Conservation (phyloP, 352 stramenopile species). For the Peronosclerospora sorghi region DNA sequence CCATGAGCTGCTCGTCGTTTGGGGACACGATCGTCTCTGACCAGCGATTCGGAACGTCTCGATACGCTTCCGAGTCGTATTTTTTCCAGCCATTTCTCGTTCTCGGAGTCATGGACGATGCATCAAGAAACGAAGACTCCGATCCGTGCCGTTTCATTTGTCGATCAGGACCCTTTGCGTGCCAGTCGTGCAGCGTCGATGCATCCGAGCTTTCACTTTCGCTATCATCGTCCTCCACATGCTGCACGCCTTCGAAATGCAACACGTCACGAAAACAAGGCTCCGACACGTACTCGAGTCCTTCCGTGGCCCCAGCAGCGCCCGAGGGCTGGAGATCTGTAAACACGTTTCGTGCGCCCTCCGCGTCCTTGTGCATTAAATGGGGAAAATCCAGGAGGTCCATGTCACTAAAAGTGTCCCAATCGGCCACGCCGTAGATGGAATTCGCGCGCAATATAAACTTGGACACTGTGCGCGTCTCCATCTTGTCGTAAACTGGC, state of each 20-base stretch:
- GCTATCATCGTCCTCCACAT: conserved; percentile 21
- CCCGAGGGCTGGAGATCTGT: conserved; percentile 31
- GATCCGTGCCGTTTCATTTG: too few species aligned
- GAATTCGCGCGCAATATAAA: conserved; percentile 30
- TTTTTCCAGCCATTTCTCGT: conserved; percentile 5
- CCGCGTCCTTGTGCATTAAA: conserved; percentile 53
- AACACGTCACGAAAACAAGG: conserved; percentile 17
- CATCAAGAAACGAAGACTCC: conserved; percentile 9
- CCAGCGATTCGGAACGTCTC: conserved; percentile 17
- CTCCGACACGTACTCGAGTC: conserved; percentile 15
- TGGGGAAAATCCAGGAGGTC: conserved; percentile 61
- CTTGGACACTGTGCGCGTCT: conserved; percentile 16
- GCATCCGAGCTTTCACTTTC: conserved; percentile 23
- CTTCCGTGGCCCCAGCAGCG: conserved; percentile 5
- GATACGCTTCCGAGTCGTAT: conserved; percentile 8
- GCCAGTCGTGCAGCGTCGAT: conserved; percentile 15
- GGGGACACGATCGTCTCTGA: conserved; percentile 17
- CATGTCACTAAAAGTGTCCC: conserved; percentile 67
- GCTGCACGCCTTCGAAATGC: conserved; percentile 15
- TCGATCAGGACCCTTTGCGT: too few species aligned
- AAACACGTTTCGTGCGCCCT: conserved; percentile 21
- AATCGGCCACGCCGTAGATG: conserved; percentile 42
- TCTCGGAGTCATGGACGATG: conserved; percentile 12
- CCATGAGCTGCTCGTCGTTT: conserved; percentile 6
- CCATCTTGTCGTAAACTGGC: conserved; percentile 20